A percentile compares a stretch with the other conserved stretches of the same genome.
Conservation (phyloP, 805 yeast genomes). For the Schizosaccharomyces lindneri region DNA sequence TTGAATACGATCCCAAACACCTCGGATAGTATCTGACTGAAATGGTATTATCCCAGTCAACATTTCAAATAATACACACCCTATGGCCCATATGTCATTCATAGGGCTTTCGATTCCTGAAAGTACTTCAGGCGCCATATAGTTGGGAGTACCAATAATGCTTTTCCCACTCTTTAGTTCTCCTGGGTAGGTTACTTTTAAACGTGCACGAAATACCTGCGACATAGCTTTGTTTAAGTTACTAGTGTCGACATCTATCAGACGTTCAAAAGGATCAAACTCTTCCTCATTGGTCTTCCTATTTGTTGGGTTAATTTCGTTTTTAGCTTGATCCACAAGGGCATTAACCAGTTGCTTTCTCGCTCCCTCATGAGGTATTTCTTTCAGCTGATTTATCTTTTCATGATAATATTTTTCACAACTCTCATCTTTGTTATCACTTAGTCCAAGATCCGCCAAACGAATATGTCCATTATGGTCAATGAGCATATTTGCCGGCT, state of each 20-base stretch:
- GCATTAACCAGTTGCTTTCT: too few relatives aligned
- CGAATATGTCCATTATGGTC: conserved; percentile 88
- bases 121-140: conserved; percentile 91
- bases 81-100: conserved; percentile 94
- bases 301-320: too few relatives aligned
- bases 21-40: conserved; percentile 78
- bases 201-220: too few relatives aligned
- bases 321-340: too few relatives aligned
- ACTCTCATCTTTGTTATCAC: background rate
- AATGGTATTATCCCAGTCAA: conserved; percentile 93
- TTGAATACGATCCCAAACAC: conserved; percentile 33
- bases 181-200: background rate
- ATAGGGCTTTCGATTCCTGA: conserved; percentile 89
- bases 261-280: too few relatives aligned
- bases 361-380: too few relatives aligned
- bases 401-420: background rate
- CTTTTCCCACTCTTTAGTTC: conserved; percentile 53
- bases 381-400: background rate
- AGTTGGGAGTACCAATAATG: conserved; percentile 95
- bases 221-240: too few relatives aligned
- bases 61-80: conserved; percentile 90
- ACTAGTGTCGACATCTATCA: too few relatives aligned
- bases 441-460: conserved; percentile 79
- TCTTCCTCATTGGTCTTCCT: too few relatives aligned
- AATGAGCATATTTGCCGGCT: conserved; percentile 85